Percentiles rank a stretch among this genome's conserved stretches.
These are phyloP conservation scores for Colletotrichum sp. DNA, from an alignment of 2,329 filamentous ascomycete species.

Conservation along the genomic window DNA sequence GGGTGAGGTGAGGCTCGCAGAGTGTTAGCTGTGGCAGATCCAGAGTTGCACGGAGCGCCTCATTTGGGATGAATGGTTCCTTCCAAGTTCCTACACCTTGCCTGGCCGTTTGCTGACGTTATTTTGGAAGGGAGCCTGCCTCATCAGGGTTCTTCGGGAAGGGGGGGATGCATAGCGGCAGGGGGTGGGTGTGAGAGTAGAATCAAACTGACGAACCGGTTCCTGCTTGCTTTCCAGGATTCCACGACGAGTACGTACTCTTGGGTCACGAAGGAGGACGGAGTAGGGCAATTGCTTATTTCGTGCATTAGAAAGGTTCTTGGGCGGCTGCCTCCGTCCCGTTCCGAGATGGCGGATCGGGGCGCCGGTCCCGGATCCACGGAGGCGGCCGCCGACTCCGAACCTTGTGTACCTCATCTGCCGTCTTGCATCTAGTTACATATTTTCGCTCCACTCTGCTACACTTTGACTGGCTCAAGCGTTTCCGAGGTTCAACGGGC, in stretches of 20 bases:
- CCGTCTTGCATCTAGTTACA: background rate
- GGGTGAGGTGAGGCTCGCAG: background rate
- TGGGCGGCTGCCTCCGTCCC: background rate
- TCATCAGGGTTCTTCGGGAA: background rate
- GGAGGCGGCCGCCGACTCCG: background rate
- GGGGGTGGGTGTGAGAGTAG: constrained; percentile 2
- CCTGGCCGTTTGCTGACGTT: background rate
- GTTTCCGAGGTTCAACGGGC: constrained; percentile 65
- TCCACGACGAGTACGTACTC: background rate
- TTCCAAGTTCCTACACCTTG: background rate
- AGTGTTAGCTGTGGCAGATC: background rate
- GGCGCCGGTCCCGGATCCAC: background rate
- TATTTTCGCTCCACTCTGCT: background rate
- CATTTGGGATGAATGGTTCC: background rate
- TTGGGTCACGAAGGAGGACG: background rate
- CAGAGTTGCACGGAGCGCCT: background rate
- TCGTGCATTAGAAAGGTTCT: background rate
- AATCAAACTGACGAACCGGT: background rate
- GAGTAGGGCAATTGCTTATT: background rate
- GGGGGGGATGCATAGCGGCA: background rate
- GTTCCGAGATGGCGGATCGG: background rate
- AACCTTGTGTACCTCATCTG: background rate
- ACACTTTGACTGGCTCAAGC: constrained; percentile 15
- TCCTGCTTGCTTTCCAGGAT: background rate
- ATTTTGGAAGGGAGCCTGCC: background rate